These are phyloP conservation scores for Entomortierella lignicola DNA, from an alignment of 192 early-diverging fungal genomes.

Conservation along the genomic window DNA sequence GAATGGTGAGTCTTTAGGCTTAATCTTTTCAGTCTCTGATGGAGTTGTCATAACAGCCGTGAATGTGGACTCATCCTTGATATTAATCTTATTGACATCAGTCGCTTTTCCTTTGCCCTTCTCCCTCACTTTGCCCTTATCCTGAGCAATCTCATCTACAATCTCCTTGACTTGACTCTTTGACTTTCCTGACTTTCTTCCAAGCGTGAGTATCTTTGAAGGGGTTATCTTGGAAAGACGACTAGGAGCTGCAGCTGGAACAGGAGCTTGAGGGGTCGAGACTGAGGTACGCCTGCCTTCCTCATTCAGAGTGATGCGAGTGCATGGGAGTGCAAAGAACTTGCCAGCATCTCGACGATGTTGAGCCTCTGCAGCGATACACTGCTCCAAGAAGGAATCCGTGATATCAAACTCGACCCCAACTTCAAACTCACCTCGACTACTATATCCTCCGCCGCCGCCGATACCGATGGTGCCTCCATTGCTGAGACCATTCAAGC, in stretches of 20 bases:
- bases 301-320: neutral
- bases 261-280: neutral
- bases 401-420: conserved; percentile 49
- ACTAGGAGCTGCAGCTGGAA: neutral
- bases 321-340: conserved; percentile 45
- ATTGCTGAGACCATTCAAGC: conserved; percentile 12
- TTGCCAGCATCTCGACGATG: conserved; percentile 45
- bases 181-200: conserved; percentile 7
- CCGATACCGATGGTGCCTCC: conserved; percentile 14
- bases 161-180: neutral
- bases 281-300: too few species aligned
- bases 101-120: conserved; percentile 2
- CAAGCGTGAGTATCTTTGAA: conserved; percentile 12
- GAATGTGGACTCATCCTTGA: neutral
- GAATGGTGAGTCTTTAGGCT: neutral
- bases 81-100: neutral
- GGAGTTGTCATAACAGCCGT: neutral
- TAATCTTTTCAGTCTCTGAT: neutral
- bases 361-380: conserved; percentile 35
- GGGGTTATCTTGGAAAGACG: conserved; percentile 1
- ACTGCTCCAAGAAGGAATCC: conserved; percentile 38
- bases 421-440: conserved; percentile 45
- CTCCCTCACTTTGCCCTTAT: neutral
- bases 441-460: conserved; percentile 34
- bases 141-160: neutral